Base-by-base conservation (phyloP, 805 yeast species). In the Isabelozyma rhagii region DNA sequence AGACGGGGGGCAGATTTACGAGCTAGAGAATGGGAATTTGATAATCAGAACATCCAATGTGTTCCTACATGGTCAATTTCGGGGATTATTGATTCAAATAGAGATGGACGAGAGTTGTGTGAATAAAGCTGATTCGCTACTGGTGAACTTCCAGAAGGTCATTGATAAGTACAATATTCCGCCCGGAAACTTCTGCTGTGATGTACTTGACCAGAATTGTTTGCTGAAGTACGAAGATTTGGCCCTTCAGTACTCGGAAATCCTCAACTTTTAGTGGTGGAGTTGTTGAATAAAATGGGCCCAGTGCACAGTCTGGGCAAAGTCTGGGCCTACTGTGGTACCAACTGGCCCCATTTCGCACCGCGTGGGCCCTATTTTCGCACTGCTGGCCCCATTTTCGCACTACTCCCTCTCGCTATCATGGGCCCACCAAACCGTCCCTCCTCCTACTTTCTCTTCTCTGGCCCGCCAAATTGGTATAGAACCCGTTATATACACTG, bases 1-100 rank as follows among this genome's bases (percentile, higher is more conserved):
- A 1, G 92, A 87, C 52, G 85, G 87, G 8, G 96, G 96, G 0
- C 77, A 78, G 47, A 79, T 81, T 5, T 88, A 84, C 59, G 79
- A 80, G 52, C 59, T 87, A 3, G 78, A 75, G 64, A 64, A 69
- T 44, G 85, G 84, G 13, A 74, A 69, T 39, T 73, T 84, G 56
- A 67, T 71, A 8, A 68, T 89, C 3, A 69, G 89, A 39, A 79
- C 91, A 0, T 84, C 88, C 41, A 89, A 88, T 60, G 81, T 88
- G 39, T 82, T 84, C 45, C 72, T 87, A 11, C 91, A 87, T 60
- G 96, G 96, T 1, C 75, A 74, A 15, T 88, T 86, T 71, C 80
- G 84, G 52, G 91, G 91, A 0, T 75, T 88, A 38, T 62, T 88
- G 38, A 77, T 88, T 27, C 87, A 85, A 56, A 72, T 85, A 2